Percentiles rank a stretch among this genome's conserved stretches.
Evolutionary conservation across 352 stramenopile genomes (phyloP).

Genomic region (Hyaloperonospora brassicae): DNA sequence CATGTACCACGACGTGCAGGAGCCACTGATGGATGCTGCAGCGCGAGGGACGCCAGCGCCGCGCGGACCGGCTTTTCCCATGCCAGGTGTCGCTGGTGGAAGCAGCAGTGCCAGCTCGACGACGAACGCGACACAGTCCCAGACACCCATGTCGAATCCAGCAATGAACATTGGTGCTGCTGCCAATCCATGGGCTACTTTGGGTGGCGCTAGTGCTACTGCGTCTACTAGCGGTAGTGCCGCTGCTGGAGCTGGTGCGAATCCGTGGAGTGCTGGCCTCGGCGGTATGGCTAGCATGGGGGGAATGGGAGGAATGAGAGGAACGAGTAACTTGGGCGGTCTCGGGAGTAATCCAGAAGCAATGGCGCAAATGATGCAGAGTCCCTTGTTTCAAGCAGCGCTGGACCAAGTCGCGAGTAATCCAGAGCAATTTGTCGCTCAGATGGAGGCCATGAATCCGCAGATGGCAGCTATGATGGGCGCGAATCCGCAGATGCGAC

Average conservation of each 20-base stretch:
- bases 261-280: constrained; percentile 53
- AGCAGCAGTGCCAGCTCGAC: constrained; percentile 12
- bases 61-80: constrained; percentile 65
- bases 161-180: constrained; percentile 19
- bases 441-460: constrained; percentile 87
- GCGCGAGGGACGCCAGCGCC: constrained; percentile 38
- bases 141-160: constrained; percentile 13
- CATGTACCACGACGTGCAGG: constrained; percentile 92
- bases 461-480: constrained; percentile 83
- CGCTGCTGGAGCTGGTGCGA: constrained; percentile 29
- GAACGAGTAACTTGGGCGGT: constrained; percentile 21
- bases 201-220: constrained; percentile 12
- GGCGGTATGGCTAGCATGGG: constrained; percentile 22
- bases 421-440: constrained; percentile 63
- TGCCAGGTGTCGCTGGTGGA: constrained; percentile 68
- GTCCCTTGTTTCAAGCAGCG: constrained; percentile 77
- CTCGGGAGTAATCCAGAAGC: constrained; percentile 54
- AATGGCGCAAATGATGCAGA: constrained; percentile 82
- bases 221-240: constrained; percentile 9
- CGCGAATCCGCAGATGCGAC: constrained; percentile 80
- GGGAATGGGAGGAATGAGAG: constrained; percentile 24
- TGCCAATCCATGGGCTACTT: constrained; percentile 55
- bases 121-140: constrained; percentile 17
- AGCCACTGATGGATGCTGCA: constrained; percentile 92
- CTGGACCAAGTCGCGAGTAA: constrained; percentile 80